Evolutionary conservation across 768 basidiomycete species (phyloP), one percentile per base, ranked within the genome.

Genomic region (Lyophyllum decastes): DNA sequence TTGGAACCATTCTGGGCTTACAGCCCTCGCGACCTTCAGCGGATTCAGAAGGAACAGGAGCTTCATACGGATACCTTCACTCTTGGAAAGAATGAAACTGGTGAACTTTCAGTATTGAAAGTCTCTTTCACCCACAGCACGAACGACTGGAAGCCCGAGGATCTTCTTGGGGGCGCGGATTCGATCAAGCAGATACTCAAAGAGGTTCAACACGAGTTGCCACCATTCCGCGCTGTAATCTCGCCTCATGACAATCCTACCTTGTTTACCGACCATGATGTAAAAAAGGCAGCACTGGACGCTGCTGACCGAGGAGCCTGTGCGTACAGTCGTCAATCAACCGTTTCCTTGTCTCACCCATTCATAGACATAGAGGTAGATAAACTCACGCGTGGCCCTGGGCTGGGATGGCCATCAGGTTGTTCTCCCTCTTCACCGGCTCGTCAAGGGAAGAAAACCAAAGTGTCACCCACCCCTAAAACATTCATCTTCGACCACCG

Each of bases 1-100:
- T 59, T 82, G 8, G 69, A 74, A 27, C 80, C 78, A 0, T 80
- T 76, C 65, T 78, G 75, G 73, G 80, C 74, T 9, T 62, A 79
- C 34, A 56, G 63, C 8, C 78, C 79, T 7, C 44, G 49, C 0
- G 70, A 71, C 41, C 64, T 80, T 1, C 64, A 64, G 27, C 46
- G 34, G 7, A 58, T 73, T 17, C 73, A 71, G 19, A 41, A 33
- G 1, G 64, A 70, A 44, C 68, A 64, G 55, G 76, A 78, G 59
- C 41, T 45, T 11, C 62, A 70, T 25, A 41, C 59, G 12, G 72
- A 78, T 49, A 70, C 70, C 1, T 78, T 66, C 52, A 77, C 76
- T 21, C 58, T 78, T 12, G 72, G 67, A 2, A 75, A 75, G 47
- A 63, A 55, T 44, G 66, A 70, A 10, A 61, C 58, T 11, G 22